phyloP scores from a whole-genome alignment of 345 rosid species.

The Brassica carinata region DNA sequence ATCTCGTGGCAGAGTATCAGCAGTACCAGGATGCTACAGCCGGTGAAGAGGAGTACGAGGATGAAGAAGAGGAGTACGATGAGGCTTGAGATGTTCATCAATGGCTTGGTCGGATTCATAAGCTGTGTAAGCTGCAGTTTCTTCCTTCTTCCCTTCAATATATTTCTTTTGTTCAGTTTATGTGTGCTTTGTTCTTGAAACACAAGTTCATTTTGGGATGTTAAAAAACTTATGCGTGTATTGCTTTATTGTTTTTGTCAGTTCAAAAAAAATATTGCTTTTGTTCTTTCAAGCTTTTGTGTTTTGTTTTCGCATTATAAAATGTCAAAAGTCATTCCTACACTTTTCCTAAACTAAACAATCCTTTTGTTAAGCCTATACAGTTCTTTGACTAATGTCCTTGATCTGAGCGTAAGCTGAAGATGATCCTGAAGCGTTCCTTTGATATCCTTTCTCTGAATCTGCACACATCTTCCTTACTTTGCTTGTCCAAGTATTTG shows the following conservation, averaged over 20 bases:
- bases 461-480: conserved; percentile 59
- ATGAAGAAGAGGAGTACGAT: conserved; percentile 35
- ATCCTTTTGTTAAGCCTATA: not conserved
- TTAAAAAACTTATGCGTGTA: conserved; percentile 29
- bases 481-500: not conserved
- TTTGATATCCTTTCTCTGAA: conserved; percentile 18
- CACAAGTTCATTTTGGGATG: conserved; percentile 27
- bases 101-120: conserved; percentile 12
- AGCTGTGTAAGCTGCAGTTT: conserved; percentile 35
- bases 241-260: conserved; percentile 41
- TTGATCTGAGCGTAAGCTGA: conserved; percentile 22
- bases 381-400: not conserved
- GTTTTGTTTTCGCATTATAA: not conserved
- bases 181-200: conserved; percentile 38
- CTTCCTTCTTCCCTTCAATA: conserved; percentile 21
- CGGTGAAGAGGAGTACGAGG: conserved; percentile 45
- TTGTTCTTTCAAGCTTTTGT: conserved; percentile 18
- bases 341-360: not conserved
- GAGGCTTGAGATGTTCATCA: conserved; percentile 25
- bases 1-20: conserved; percentile 49
- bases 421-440: conserved; percentile 22
- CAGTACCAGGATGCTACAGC: conserved; percentile 52
- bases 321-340: not conserved
- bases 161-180: not conserved
- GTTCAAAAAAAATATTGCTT: conserved; percentile 30